These are phyloP conservation scores for Endocalyx cinctus DNA, from an alignment of 2,329 filamentous ascomycete genomes.

Conservation along the genomic window DNA sequence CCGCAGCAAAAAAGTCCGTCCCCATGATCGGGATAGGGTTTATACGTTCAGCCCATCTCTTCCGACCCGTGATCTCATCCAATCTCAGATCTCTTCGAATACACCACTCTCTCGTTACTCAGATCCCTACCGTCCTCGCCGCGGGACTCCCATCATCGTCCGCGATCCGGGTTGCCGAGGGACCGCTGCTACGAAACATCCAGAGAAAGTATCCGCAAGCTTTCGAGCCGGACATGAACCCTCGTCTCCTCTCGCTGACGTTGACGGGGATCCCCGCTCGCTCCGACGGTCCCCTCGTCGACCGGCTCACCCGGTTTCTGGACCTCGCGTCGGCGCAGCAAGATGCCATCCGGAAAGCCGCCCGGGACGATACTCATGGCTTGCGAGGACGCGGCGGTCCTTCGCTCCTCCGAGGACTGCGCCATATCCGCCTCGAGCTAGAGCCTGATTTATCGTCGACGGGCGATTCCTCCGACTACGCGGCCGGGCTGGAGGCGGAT, in stretches of 20 bases:
- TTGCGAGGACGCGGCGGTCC: slow-evolving; percentile 33
- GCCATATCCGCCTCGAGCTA: slow-evolving; percentile 51
- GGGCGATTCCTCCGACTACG: neutral
- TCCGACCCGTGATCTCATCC: slow-evolving; percentile 49
- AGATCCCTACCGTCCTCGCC: slow-evolving; percentile 41
- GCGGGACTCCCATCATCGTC: slow-evolving; percentile 32
- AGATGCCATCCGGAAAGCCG: slow-evolving; percentile 32
- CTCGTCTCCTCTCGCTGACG: slow-evolving; percentile 47
- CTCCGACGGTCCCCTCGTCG: slow-evolving; percentile 45
- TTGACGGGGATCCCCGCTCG: slow-evolving; percentile 51
- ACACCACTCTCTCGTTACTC: slow-evolving; percentile 58
- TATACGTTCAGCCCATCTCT: slow-evolving; percentile 40
- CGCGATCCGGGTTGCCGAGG: slow-evolving; percentile 41
- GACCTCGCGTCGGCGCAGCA: slow-evolving; percentile 45
- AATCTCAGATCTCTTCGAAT: slow-evolving; percentile 49
- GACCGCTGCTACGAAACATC: slow-evolving; percentile 35
- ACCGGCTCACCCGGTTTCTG: slow-evolving; percentile 45
- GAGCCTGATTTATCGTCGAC: slow-evolving; percentile 38
- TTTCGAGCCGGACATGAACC: slow-evolving; percentile 53
- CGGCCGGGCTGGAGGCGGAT: slow-evolving; percentile 30
- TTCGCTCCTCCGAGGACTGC: slow-evolving; percentile 44
- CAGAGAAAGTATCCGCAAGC: slow-evolving; percentile 42
- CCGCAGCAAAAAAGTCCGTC: too few species aligned
- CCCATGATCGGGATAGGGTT: too few species aligned
- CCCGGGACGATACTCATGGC: too few species aligned